Percentiles rank a stretch among this genome's conserved stretches.
Evolutionary conservation across 805 yeast species (phyloP).

Genomic region (Candida yuanshanica): DNA sequence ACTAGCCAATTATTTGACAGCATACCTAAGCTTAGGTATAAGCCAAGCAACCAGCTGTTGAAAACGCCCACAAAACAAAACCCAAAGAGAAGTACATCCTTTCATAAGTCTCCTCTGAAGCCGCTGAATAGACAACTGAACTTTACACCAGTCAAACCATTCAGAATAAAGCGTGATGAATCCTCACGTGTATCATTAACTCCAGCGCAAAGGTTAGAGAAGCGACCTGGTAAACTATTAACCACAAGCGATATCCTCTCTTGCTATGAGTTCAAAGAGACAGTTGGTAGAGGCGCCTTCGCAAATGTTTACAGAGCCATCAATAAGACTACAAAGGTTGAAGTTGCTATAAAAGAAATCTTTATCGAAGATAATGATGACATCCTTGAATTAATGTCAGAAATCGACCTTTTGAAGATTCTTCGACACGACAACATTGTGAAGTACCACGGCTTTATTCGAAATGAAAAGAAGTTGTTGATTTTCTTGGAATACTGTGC

Average conservation of each 20-base stretch:
- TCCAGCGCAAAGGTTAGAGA: conserved; percentile 48
- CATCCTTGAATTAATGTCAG: conserved; percentile 49
- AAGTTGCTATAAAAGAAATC: conserved; percentile 78
- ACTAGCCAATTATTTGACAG: conserved; percentile 12
- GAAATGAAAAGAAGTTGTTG: conserved; percentile 60
- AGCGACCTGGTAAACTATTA: conserved; percentile 28
- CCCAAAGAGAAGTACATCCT: not conserved
- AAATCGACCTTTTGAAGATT: conserved; percentile 69
- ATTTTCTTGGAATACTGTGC: conserved; percentile 74
- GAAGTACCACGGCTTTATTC: conserved; percentile 85
- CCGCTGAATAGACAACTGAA: conserved; percentile 8
- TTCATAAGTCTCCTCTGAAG: conserved; percentile 5
- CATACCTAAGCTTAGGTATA: conserved; percentile 19
- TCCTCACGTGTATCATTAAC: conserved; percentile 27
- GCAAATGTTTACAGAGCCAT: conserved; percentile 80
- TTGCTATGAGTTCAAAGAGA: conserved; percentile 48
- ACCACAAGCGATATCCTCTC: conserved; percentile 23
- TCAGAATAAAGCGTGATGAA: conserved; percentile 59
- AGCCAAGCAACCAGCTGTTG: conserved; percentile 9
- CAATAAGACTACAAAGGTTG: conserved; percentile 56
- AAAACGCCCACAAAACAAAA: conserved; percentile 21
- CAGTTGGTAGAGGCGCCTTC: conserved; percentile 87
- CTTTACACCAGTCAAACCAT: not conserved
- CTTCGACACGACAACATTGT: conserved; percentile 87
- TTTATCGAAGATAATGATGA: conserved; percentile 67